These are phyloP conservation scores for Bruguiera parviflora DNA, from an alignment of 345 rosid species.

Conservation along the genomic window DNA sequence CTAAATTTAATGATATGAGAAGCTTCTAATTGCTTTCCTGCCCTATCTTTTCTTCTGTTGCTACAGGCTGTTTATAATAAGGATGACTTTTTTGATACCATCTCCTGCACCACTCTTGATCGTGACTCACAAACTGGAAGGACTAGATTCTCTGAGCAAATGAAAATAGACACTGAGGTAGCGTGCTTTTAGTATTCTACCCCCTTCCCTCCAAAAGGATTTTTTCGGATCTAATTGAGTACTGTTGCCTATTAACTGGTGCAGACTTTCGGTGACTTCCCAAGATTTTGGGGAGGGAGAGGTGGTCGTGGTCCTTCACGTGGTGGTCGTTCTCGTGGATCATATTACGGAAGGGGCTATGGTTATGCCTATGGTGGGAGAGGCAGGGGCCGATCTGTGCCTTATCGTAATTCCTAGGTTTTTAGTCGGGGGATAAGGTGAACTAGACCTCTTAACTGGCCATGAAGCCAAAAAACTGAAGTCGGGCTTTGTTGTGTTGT, in stretches of 20 bases:
- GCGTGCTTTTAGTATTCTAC: neutral
- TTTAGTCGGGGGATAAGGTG: neutral
- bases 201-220: neutral
- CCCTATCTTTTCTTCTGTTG: neutral
- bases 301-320: slow-evolving; percentile 24
- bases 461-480: slow-evolving; percentile 2
- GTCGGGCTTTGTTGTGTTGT: slow-evolving; percentile 10
- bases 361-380: slow-evolving; percentile 23
- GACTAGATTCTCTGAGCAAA: slow-evolving; percentile 69
- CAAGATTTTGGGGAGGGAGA: slow-evolving; percentile 26
- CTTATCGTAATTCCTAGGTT: slow-evolving; percentile 9
- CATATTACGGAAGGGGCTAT: slow-evolving; percentile 24
- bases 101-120: slow-evolving; percentile 46
- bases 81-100: slow-evolving; percentile 79
- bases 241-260: neutral
- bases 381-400: slow-evolving; percentile 16
- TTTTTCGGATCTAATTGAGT: neutral
- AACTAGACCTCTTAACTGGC: neutral
- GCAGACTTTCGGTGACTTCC: slow-evolving; percentile 30
- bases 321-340: slow-evolving; percentile 26
- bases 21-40: neutral
- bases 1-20: neutral
- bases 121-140: slow-evolving; percentile 54
- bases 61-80: slow-evolving; percentile 67
- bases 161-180: slow-evolving; percentile 79